Evolutionary conservation across 2,329 filamentous ascomycete genomes (phyloP), one percentile per base, ranked within the genome.

Genomic region (Penicillium sp.): DNA sequence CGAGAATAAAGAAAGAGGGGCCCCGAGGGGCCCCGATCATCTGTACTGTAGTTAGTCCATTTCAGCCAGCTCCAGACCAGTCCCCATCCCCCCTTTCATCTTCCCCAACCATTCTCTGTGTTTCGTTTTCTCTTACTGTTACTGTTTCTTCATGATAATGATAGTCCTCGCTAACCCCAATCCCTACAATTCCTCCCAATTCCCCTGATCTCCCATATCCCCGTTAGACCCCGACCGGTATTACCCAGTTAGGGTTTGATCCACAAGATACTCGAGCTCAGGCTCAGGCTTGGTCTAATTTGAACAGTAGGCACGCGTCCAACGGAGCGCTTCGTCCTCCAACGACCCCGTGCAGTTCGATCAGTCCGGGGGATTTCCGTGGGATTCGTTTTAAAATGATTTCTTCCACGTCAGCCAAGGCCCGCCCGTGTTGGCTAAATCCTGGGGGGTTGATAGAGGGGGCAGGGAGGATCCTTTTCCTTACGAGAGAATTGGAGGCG

Each of bases 281-380:
- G 18, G 36, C 36, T 39, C 18, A 42, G 6, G 23, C 7, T 13
- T 11, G 40, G 14, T 10, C 16, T 13, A 18, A 24, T 19, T 8
- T 24, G 14, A 5, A 16, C 34, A n/a, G 7, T 7, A 37, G 2
- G 13, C 21, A n/a, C 16, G 19, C 37, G 13, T 21, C 10, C 36
- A 13, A 13, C 9, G 31, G 18, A 37, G 40, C 65, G 66, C 66
- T 64, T 53, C 61, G 62, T 64, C 64, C 64, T 37, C 58, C 48
- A 34, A 50, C 46, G 58, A 59, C 56, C 58, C 65, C 64, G 65
- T 68, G 65, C 66, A 9, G 16, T 54, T 11, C 55, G 52, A 65
- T 62, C 36, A 39, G 11, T 66, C 68, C 59, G 68, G 67, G 67
- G 68, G 66, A 70, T 68, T 65, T 58, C 67, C 66, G 61, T 59